Base-by-base conservation (phyloP, 108 stramenopile genomes). In the Skeletonema tropicum region DNA sequence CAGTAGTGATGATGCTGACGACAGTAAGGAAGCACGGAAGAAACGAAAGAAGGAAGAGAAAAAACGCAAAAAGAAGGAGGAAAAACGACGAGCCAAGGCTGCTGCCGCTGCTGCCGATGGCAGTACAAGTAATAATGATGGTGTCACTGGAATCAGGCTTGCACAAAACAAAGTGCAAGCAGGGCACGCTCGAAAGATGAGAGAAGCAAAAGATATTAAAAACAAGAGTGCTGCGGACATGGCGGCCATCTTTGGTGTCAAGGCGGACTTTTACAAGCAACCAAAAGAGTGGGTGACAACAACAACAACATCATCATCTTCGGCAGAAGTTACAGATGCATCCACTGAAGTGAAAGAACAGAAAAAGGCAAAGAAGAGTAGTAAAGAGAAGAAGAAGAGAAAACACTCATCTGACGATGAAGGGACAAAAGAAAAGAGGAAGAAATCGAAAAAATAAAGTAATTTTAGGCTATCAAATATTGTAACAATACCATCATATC, bases 171-270 rank as follows among this genome's bases (percentile, higher is more conserved):
- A 85, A 58, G 90, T 93, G 4, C 87, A 85, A 36, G 90, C 92
- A 35, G 91, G 90, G 11, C 91, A 93, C 63, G 90, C 92, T 8
- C 67, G 80, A 0, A 93, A 93, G 65, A 88, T 92, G 86, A 74
- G 95, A 31, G 86, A 88, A 69, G 90, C 95, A 21, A 96, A 96
- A 63, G 85, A 88, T 63, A 90, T 96, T 66, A 67, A 68, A 17
- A 74, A 76, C 6, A 92, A 92, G 64, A 85, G 76, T 64, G 76
- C 80, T 0, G 73, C 80, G 14, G 95, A 96, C 66, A 79, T 93
- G 84, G 89, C 91, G 0, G 91, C 91, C 32, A 91, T 96, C 64
- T 96, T 95, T 83, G 94, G 90, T 14, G 82, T 84, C 65, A 89
- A 74, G 66, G 83, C 75, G 15, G 80, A 84, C 15, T 62, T 76